phyloP scores from a whole-genome alignment of 306 rosid species.

The Dicorynia guianensis region DNA sequence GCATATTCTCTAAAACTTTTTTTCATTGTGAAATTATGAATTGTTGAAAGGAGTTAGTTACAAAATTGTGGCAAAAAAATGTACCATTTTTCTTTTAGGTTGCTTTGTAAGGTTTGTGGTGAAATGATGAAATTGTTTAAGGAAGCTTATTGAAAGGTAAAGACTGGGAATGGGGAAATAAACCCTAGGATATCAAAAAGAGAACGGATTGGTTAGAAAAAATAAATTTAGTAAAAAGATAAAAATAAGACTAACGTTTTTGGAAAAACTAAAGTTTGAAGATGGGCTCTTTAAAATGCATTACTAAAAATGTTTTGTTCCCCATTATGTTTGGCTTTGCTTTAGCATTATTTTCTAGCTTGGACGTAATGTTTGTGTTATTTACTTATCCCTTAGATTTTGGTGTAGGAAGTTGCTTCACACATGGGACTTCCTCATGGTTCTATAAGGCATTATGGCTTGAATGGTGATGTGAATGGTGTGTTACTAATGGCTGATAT shows the following conservation, averaged over 20 bases:
- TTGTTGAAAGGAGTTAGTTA: neutral
- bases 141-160: slow-evolving; percentile 4
- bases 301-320: slow-evolving; percentile 22
- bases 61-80: neutral
- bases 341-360: slow-evolving; percentile 31
- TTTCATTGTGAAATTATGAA: slow-evolving; percentile 6
- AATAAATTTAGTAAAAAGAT: neutral
- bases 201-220: neutral
- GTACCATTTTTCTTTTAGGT: neutral
- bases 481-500: slow-evolving; percentile 91
- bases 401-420: slow-evolving; percentile 82
- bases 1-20: slow-evolving; percentile 2
- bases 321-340: slow-evolving; percentile 22
- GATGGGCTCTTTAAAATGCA: slow-evolving; percentile 25
- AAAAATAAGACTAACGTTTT: neutral
- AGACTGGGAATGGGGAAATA: neutral
- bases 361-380: slow-evolving; percentile 24
- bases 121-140: neutral
- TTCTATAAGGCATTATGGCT: slow-evolving; percentile 80
- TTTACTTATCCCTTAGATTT: slow-evolving; percentile 49
- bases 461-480: slow-evolving; percentile 76
- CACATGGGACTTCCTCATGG: slow-evolving; percentile 82
- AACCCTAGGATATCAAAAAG: neutral
- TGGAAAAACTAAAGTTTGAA: slow-evolving; percentile 26
- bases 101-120: slow-evolving; percentile 6